A percentile compares a stretch with the other conserved stretches of the same genome.
Evolutionary conservation across 2,329 filamentous ascomycete genomes (phyloP).

Genomic region (Fusarium lateritium): DNA sequence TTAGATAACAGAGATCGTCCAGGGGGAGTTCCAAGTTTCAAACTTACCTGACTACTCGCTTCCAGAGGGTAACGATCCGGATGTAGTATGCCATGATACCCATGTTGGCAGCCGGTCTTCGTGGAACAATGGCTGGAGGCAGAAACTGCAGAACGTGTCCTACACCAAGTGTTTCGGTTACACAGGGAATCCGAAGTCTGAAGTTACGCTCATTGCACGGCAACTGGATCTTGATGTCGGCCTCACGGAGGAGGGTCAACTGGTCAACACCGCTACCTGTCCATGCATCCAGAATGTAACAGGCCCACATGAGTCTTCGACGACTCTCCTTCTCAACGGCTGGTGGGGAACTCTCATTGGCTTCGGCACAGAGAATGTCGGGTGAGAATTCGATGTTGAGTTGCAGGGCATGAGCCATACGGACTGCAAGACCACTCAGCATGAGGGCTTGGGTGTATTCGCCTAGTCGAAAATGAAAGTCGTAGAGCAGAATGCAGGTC

Average conservation of each 20-base stretch:
- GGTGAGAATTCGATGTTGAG: constrained; percentile 57
- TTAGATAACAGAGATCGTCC: constrained; percentile 17
- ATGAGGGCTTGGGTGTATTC: constrained; percentile 59
- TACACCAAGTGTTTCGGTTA: constrained; percentile 59
- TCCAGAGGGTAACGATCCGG: constrained; percentile 59
- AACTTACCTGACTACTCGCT: constrained; percentile 56
- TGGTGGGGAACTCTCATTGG: constrained; percentile 50
- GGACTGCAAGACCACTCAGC: constrained; percentile 58
- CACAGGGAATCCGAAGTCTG: constrained; percentile 57
- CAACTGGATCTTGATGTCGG: constrained; percentile 60
- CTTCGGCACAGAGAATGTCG: constrained; percentile 57
- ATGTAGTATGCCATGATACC: constrained; percentile 62
- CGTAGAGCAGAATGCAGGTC: constrained; percentile 58
- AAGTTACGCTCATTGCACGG: constrained; percentile 60
- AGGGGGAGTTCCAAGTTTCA: constrained; percentile 8
- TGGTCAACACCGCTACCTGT: constrained; percentile 58
- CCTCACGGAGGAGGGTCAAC: constrained; percentile 57
- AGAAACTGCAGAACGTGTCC: constrained; percentile 59
- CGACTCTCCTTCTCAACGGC: constrained; percentile 58
- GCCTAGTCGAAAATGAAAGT: constrained; percentile 58
- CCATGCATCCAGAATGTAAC: constrained; percentile 59
- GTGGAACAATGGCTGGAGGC: constrained; percentile 57
- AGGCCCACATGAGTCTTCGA: constrained; percentile 60
- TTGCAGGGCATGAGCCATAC: constrained; percentile 60
- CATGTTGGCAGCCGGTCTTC: constrained; percentile 59